Base-by-base conservation (phyloP, 2,329 filamentous ascomycete species). In the Nemania bipapillata region DNA sequence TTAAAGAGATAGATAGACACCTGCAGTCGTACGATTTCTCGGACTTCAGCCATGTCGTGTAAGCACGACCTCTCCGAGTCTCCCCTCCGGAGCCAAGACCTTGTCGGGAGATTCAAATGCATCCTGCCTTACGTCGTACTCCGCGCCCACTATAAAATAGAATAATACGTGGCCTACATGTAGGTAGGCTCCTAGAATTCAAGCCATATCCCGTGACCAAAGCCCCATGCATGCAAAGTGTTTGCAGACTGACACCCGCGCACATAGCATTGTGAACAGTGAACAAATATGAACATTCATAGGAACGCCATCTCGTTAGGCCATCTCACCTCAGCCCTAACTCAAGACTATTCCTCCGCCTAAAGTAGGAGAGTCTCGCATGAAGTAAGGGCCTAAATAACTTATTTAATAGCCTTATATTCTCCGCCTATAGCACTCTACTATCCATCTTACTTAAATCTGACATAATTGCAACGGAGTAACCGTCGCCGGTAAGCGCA, bases 291-390 rank as follows among this genome's bases (percentile, higher is more conserved):
- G n/a, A 45, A 45, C 17, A 37, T 45, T 26, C 35, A n/a, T 7
- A 4, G 35, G 26, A 24, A 26, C 42, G n/a, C 45, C n/a, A 24
- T 64, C 26, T 42, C 20, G 40, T 62, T n/a, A n/a, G n/a, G n/a
- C 35, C 9, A 35, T 64, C 60, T 68, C n/a, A 68, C 65, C 65
- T 64, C 45, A 67, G 65, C 60, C 59, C 54, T 68, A 67, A 50
- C 11, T 5, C 15, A 20, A 40, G 58, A n/a, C 42, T 60, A 40
- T n/a, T 40, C 24, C 32, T 30, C 30, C 49, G 30, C n/a, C 24
- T 32, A n/a, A n/a, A n/a, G n/a, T n/a, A 28, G 15, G 35, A 42
- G 17, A 3, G 17, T 17, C 11, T 53, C 30, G 26, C 7, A 55
- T 1, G 28, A 26, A 12, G 40, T 20, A 47, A 50, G 24, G 28